Base-by-base conservation (phyloP, 768 basidiomycete genomes). In the Kockovaella imperatae region DNA sequence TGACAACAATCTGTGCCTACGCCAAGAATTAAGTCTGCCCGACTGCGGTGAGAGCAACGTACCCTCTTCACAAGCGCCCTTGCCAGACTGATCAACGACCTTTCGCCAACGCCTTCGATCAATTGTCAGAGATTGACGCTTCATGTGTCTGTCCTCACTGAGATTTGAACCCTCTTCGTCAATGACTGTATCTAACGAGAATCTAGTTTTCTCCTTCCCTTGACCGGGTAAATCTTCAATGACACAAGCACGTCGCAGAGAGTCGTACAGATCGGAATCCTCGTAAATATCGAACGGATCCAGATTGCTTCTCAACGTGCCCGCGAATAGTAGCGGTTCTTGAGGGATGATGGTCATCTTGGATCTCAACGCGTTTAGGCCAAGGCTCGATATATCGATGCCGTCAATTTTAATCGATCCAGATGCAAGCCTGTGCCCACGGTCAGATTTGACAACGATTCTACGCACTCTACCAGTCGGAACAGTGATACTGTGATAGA, bases 81-180 rank as follows among this genome's bases (percentile, higher is more conserved):
- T 13, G 90, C 90, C 21, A 93, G 75, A 5, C 85, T 86, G 20
- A 91, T 83, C 26, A 93, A 74, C 11, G 84, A 87, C 17, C 87
- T 78, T 81, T 88, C 67, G 18, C 66, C 68, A 5, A 65, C 63
- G 46, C 54, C 59, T 61, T 29, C 25, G 8, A 45, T 83, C 49
- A 26, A 8, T 29, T 10, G 13, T 24, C 1, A 28, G 17, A 18
- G 21, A 28, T 5, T 1, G 2, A 50, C n/a, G n/a, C n/a, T n/a
- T n/a, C n/a, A n/a, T n/a, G n/a, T n/a, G n/a, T n/a, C n/a, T n/a
- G n/a, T n/a, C n/a, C 60, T 45, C 31, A 62, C 64, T 63, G 51
- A 90, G 61, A 66, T 90, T 91, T 30, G 72, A 73, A 18, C 90
- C 90, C 60, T 90, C 89, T 49, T 85, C 84, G 50, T 90, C 87